phyloP scores from a whole-genome alignment of 1,284 basidiomycete genomes.

The Termitomyces sp. region DNA sequence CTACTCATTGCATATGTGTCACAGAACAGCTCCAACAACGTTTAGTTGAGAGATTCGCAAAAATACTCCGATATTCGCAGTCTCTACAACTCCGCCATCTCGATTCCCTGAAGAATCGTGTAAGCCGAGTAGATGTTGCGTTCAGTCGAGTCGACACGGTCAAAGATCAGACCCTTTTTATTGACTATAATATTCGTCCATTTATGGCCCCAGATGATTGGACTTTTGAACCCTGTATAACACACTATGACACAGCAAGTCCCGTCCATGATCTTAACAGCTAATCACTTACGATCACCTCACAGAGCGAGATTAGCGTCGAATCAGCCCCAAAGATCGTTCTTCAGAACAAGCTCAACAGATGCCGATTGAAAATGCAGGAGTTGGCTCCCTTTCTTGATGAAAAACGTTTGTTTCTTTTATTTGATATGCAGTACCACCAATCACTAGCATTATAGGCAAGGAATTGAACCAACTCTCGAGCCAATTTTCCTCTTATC shows the following conservation, averaged over 20 bases:
- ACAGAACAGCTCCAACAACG: conserved; percentile 62
- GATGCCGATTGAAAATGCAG: conserved; percentile 50
- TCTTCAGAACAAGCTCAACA: conserved; percentile 71
- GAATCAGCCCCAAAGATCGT: conserved; percentile 68
- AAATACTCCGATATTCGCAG: conserved; percentile 53
- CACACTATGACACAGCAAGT: conserved; percentile 69
- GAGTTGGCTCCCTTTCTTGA: conserved; percentile 56
- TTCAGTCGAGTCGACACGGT: conserved; percentile 47
- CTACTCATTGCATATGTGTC: conserved; percentile 1
- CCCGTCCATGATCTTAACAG: not conserved
- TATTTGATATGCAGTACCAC: not conserved
- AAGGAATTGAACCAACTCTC: conserved; percentile 51
- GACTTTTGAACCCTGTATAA: conserved; percentile 70
- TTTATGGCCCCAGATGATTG: conserved; percentile 63
- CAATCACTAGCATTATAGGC: conserved; percentile 31
- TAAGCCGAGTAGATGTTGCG: conserved; percentile 39
- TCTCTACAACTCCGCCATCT: conserved; percentile 21
- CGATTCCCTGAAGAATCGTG: conserved; percentile 43
- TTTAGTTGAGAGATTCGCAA: conserved; percentile 49
- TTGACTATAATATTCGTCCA: conserved; percentile 62
- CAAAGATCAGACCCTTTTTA: conserved; percentile 66
- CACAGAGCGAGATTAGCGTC: conserved; percentile 54
- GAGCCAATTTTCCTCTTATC: conserved; percentile 47
- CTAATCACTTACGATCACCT: not conserved
- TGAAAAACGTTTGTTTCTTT: conserved; percentile 49